A percentile compares a stretch with the other conserved stretches of the same genome.
phyloP scores from a whole-genome alignment of 2,329 filamentous ascomycete genomes.

The Apiospora pterosperma region DNA sequence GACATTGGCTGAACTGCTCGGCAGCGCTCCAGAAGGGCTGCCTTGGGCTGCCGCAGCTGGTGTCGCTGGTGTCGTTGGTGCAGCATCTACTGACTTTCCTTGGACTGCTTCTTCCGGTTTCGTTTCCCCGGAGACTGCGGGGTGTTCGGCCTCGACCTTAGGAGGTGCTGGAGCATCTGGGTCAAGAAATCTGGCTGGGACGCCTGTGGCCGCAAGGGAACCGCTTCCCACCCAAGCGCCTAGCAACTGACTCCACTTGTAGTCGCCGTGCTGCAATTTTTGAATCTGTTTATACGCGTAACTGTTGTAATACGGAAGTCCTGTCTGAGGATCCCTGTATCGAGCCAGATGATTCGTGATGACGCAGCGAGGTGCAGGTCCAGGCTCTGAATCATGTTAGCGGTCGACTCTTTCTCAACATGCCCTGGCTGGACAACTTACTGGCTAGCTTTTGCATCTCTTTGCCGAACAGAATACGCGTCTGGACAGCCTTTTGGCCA shows the following conservation, averaged over 20 bases:
- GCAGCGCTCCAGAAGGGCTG: neutral
- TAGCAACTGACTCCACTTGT: constrained; percentile 77
- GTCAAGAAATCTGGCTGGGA: constrained; percentile 71
- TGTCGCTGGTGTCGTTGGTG: constrained; percentile 6
- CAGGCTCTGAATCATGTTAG: constrained; percentile 39
- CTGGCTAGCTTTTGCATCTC: constrained; percentile 57
- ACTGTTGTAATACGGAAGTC: constrained; percentile 74
- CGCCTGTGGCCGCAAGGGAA: constrained; percentile 65
- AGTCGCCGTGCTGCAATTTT: constrained; percentile 67
- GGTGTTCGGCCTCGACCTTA: constrained; percentile 9
- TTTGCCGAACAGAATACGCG: constrained; percentile 55
- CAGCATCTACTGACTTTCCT: neutral
- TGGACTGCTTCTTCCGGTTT: constrained; percentile 1
- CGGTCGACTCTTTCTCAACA: constrained; percentile 4
- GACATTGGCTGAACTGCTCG: neutral
- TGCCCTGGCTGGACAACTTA: constrained; percentile 28
- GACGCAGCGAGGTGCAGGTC: constrained; percentile 61
- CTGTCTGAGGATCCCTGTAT: constrained; percentile 82
- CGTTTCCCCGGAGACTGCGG: neutral
- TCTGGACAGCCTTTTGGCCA: constrained; percentile 54
- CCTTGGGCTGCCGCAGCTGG: neutral
- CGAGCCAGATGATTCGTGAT: constrained; percentile 80
- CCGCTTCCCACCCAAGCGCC: constrained; percentile 78
- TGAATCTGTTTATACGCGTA: constrained; percentile 82
- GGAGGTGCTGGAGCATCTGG: constrained; percentile 29